A percentile compares a stretch with the other conserved stretches of the same genome.
These are phyloP conservation scores for Melaleuca alternifolia DNA, from an alignment of 345 rosid genomes.

Conservation along the genomic window DNA sequence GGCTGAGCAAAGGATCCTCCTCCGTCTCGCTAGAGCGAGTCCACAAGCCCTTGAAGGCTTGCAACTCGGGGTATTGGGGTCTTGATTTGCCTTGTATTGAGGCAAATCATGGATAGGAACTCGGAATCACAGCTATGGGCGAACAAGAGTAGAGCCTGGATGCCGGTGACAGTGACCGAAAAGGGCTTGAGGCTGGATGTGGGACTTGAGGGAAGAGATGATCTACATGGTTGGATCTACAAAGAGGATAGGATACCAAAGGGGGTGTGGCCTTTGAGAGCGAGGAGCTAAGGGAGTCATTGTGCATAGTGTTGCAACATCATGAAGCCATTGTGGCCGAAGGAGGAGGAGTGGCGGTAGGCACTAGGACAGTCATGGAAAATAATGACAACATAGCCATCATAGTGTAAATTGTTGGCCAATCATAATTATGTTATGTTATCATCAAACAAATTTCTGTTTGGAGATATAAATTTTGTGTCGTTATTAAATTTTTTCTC, in stretches of 20 bases:
- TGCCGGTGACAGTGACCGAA: constrained; percentile 18
- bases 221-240: constrained; percentile 22
- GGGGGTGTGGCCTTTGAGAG: constrained; percentile 24
- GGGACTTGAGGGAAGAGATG: constrained; percentile 1
- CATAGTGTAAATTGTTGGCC: neutral
- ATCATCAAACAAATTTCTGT: too few species aligned
- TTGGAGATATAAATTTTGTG: too few species aligned
- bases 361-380: neutral
- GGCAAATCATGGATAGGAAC: constrained; percentile 20
- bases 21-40: constrained; percentile 32
- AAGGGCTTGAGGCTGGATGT: constrained; percentile 22
- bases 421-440: too few species aligned
- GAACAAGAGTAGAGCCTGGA: constrained; percentile 17
- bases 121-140: constrained; percentile 2
- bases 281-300: constrained; percentile 28
- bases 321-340: constrained; percentile 26
- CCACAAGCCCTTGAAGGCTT: constrained; percentile 26
- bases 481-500: too few species aligned
- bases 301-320: constrained; percentile 40
- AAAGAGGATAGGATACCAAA: constrained; percentile 47
- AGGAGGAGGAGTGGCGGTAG: constrained; percentile 3
- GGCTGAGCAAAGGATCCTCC: constrained; percentile 35
- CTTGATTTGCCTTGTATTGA: constrained; percentile 2
- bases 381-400: neutral
- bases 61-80: constrained; percentile 24